Evolutionary conservation across 2,329 filamentous ascomycete genomes (phyloP).

Genomic region (Fusarium armeniacum): DNA sequence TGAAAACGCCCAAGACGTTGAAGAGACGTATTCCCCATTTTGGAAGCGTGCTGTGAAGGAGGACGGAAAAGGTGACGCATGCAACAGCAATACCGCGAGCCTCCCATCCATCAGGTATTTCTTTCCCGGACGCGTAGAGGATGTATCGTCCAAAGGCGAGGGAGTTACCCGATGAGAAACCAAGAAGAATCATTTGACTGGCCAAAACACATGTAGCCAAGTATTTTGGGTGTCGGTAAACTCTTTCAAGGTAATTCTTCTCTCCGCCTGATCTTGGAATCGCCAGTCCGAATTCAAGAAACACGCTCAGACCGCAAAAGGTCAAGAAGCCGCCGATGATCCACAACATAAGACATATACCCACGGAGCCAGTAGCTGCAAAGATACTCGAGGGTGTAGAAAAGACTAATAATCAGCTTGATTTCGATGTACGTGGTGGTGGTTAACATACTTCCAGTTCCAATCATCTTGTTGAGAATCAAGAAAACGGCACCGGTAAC

Average conservation of each 20-base stretch:
- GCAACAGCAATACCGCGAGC: constrained; percentile 69
- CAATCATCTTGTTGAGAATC: constrained; percentile 72
- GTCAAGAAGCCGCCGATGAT: constrained; percentile 64
- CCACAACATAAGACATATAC: constrained; percentile 53
- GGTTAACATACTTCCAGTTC: constrained; percentile 64
- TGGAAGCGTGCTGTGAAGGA: constrained; percentile 66
- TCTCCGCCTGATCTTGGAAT: constrained; percentile 74
- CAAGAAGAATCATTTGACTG: constrained; percentile 72
- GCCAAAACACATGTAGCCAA: constrained; percentile 72
- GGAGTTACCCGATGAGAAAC: constrained; percentile 71
- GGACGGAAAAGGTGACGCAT: constrained; percentile 67
- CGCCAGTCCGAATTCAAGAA: constrained; percentile 73
- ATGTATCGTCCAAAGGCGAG: constrained; percentile 72
- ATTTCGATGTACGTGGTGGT: background rate
- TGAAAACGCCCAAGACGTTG: constrained; percentile 72
- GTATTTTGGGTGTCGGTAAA: constrained; percentile 70
- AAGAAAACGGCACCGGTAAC: constrained; percentile 67
- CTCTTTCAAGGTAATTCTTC: constrained; percentile 76
- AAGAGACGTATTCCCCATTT: constrained; percentile 72
- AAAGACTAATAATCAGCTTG: constrained; percentile 58
- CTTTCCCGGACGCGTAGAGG: constrained; percentile 65
- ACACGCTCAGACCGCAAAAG: constrained; percentile 71
- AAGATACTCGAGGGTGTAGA: constrained; percentile 68
- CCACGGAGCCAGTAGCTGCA: constrained; percentile 66
- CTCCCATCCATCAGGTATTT: constrained; percentile 66